These are phyloP conservation scores for Prunus campanulata DNA, from an alignment of 306 rosid genomes.

Conservation along the genomic window DNA sequence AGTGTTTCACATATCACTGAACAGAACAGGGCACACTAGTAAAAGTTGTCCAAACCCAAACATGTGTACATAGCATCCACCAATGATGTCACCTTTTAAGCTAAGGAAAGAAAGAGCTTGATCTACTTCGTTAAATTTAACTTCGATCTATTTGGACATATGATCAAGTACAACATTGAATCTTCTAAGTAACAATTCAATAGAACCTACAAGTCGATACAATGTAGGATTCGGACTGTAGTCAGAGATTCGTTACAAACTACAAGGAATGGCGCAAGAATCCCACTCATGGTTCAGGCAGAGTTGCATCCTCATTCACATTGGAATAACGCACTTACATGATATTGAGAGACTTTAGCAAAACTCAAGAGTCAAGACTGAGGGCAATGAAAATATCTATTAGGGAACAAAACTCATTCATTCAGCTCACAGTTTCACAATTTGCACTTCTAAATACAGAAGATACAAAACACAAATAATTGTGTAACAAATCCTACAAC, in stretches of 20 bases:
- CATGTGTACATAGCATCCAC: background rate
- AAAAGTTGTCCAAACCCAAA: background rate
- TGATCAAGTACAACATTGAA: background rate
- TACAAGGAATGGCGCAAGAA: background rate
- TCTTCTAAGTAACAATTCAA: background rate
- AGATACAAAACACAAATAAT: background rate
- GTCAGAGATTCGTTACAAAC: background rate
- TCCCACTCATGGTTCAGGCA: background rate
- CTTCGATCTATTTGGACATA: background rate
- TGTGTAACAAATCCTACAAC: background rate
- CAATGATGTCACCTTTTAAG: background rate
- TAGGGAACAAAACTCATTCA: slow-evolving; percentile 9
- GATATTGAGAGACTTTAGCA: background rate
- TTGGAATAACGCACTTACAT: background rate
- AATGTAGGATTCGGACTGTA: background rate
- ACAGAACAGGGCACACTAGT: background rate
- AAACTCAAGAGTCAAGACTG: background rate
- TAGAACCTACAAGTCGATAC: background rate
- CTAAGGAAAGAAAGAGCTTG: background rate
- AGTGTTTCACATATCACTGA: background rate
- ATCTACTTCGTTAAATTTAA: background rate
- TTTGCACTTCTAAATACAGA: slow-evolving; percentile 15
- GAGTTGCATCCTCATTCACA: background rate
- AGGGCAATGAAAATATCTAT: background rate
- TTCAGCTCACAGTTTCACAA: slow-evolving; percentile 6